Base-by-base conservation (phyloP, 2,329 filamentous ascomycete genomes). In the Colletotrichum melonis region DNA sequence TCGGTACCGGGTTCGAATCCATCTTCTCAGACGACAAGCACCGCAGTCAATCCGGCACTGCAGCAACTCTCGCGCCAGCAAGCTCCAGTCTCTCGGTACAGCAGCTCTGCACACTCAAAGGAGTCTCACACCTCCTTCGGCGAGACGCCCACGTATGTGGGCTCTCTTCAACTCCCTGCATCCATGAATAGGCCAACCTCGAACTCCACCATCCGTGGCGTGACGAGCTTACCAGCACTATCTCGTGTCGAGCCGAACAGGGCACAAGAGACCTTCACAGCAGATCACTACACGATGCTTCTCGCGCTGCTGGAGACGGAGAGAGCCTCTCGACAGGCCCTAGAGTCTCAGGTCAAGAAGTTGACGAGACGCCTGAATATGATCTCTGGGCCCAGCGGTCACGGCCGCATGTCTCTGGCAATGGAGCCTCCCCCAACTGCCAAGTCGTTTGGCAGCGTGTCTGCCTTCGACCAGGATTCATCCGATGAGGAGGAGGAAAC, bases 321-420 rank as follows among this genome's bases (percentile, higher is more conserved):
- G 78, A 88, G 90, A 30, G 84, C 85, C 1, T 88, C 88, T 5
- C 86, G 91, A 5, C 83, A 87, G 69, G 83, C 85, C 4, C 85
- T 92, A 5, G 91, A 92, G 78, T 81, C 83, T 1, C 86, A 91
- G 70, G 88, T 92, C 38, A 87, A 84, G 69, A 86, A 84, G 55
- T 82, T 92, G 6, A 84, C 84, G 26, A 86, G 87, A 42, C 85
- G 86, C 56, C 75, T 91, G 59, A 86, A 87, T 75, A 79, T 86
- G 11, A 76, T 89, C 59, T 85, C 85, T 65, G 69, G 73, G 14
- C 60, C 75, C 5, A 55, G 30, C n/a, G 70, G 70, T 14, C 22
- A 42, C 8, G 70, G 70, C 12, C 70, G 70, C 55, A 60, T 73
- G 60, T 74, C 76, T 11, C 68, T 76, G 8, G 75, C 76, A 19